These are phyloP conservation scores for Anastatica hierochuntica DNA, from an alignment of 345 rosid genomes.

Conservation along the genomic window DNA sequence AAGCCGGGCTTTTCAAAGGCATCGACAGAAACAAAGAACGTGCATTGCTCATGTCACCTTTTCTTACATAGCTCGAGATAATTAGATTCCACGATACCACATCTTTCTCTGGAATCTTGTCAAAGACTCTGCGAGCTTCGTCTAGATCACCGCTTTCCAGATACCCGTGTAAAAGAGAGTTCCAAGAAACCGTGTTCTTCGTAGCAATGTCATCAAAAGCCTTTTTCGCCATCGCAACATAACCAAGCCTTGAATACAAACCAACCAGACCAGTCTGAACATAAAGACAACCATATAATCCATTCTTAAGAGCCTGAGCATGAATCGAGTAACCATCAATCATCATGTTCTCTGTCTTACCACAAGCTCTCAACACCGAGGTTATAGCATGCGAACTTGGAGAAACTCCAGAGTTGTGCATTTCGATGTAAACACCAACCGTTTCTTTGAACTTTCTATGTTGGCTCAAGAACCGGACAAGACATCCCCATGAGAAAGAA, in stretches of 20 bases:
- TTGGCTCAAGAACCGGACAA: conserved; percentile 45
- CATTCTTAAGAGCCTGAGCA: conserved; percentile 41
- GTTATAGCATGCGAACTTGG: conserved; percentile 52
- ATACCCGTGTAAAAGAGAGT: conserved; percentile 51
- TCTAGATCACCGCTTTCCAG: conserved; percentile 35
- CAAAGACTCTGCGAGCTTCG: conserved; percentile 41
- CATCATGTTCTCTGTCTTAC: conserved; percentile 31
- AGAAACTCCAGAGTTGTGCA: conserved; percentile 37
- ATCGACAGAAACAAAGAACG: conserved; percentile 39
- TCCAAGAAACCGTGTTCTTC: conserved; percentile 65
- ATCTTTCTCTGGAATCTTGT: conserved; percentile 47
- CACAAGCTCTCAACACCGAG: conserved; percentile 51
- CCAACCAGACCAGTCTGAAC: conserved; percentile 64
- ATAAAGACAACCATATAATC: conserved; percentile 50
- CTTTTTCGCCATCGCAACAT: conserved; percentile 37
- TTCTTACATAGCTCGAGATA: conserved; percentile 45
- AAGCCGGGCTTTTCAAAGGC: conserved; percentile 49
- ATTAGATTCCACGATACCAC: conserved; percentile 58
- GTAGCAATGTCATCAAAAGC: conserved; percentile 40
- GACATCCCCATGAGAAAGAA: conserved; percentile 56
- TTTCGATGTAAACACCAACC: conserved; percentile 32
- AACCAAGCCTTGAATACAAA: conserved; percentile 46
- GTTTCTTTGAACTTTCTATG: conserved; percentile 50
- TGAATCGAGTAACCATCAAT: conserved; percentile 39
- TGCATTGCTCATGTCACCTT: conserved; percentile 38